Base-by-base conservation (phyloP, 495 filamentous ascomycete species). In the Aspergillus saccharolyticus region DNA sequence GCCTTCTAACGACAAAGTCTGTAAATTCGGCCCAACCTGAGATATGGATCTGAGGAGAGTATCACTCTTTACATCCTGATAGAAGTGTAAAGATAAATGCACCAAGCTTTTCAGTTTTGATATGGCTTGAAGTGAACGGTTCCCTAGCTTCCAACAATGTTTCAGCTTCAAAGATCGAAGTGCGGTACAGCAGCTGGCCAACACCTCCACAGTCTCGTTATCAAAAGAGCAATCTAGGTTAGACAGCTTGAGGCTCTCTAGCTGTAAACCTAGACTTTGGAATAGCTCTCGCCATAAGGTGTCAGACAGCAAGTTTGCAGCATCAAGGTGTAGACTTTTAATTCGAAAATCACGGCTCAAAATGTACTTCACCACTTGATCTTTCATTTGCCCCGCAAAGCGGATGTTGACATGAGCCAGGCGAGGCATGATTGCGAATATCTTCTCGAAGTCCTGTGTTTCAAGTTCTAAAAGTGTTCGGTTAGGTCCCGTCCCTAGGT, bases 321-420 rank as follows among this genome's bases (percentile, higher is more conserved):
- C 86, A 63, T 90, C 83, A 5, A 96, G 68, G 70, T 90, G 71
- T 75, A 84, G 55, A 65, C 82, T 58, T 75, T 72, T 79, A 45
- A 96, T 77, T 10, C 80, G 63, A 42, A 85, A 74, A 43, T 86
- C 71, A 20, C 88, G 85, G 53, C 85, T 85, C 4, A 89, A 74
- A 63, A 96, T 82, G 69, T 90, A 95, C 18, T 93, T 79, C 65
- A 96, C 77, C 22, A 89, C 85, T 14, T 75, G 68, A 63, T 96
- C 88, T 68, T 94, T 95, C 79, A 96, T 85, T 62, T 94, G 89
- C 33, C 90, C 85, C n/a, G 84, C 89, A 65, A 92, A 89, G 42
- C 84, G 82, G 45, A 94, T 75, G 55, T 88, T 85, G 33, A 96
- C 72, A 47, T 80, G 78, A 52, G 81, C 82, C 33, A 95, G 73